Evolutionary conservation across 1,284 basidiomycete species (phyloP).

Genomic region (Xerocomus amazonicus): DNA sequence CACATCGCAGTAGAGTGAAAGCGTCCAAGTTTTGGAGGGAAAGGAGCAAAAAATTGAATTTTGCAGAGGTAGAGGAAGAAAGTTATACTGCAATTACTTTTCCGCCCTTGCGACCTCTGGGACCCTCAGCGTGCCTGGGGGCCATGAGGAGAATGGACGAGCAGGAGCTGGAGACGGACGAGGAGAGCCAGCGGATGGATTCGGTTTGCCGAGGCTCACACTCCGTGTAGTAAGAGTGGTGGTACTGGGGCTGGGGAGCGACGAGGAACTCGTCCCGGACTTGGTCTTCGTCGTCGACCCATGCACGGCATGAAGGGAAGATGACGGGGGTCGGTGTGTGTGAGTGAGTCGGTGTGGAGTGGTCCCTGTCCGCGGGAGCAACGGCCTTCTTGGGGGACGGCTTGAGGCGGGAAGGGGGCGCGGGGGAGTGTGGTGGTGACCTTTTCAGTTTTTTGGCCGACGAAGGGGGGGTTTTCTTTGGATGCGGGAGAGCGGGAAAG

Average conservation of each 20-base stretch:
- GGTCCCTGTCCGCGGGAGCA: slow-evolving; percentile 11
- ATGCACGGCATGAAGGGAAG: slow-evolving; percentile 33
- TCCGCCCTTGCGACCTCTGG: slow-evolving; percentile 15
- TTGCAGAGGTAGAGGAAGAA: not conserved
- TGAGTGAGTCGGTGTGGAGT: slow-evolving; percentile 21
- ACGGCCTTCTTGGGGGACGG: slow-evolving; percentile 9
- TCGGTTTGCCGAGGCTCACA: slow-evolving; percentile 6
- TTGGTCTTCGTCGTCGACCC: slow-evolving; percentile 27
- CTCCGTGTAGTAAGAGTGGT: slow-evolving; percentile 14
- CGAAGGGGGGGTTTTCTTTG: slow-evolving; percentile 17
- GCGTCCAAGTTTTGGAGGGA: slow-evolving; percentile 16
- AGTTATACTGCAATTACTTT: slow-evolving; percentile 14
- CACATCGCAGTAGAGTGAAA: slow-evolving; percentile 18
- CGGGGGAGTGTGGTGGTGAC: slow-evolving; percentile 11
- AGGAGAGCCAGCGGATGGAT: slow-evolving; percentile 12
- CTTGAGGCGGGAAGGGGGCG: slow-evolving; percentile 14
- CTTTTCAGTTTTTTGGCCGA: slow-evolving; percentile 21
- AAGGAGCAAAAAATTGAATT: slow-evolving; percentile 2
- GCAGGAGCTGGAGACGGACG: slow-evolving; percentile 25
- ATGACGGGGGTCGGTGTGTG: slow-evolving; percentile 32
- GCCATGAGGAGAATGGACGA: slow-evolving; percentile 33
- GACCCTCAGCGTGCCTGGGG: slow-evolving; percentile 16
- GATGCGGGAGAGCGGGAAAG: slow-evolving; percentile 22
- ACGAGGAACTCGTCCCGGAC: slow-evolving; percentile 18
- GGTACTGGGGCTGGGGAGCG: slow-evolving; percentile 23